A percentile compares a stretch with the other conserved stretches of the same genome.
Evolutionary conservation across 108 stramenopile species (phyloP).

Genomic region (Epithemia pelagica): DNA sequence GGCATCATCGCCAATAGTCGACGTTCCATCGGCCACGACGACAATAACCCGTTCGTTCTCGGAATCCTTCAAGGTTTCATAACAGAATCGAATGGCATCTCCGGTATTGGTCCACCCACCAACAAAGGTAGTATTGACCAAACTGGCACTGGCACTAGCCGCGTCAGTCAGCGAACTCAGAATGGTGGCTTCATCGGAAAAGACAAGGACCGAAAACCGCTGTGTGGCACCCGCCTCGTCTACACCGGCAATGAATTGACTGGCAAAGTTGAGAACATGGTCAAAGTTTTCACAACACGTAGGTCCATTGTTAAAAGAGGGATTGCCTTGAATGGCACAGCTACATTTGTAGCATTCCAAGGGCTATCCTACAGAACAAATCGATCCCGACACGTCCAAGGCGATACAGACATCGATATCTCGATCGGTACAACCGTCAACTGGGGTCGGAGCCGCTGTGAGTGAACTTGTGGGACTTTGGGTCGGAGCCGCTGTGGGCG

Average conservation of each 20-base stretch:
- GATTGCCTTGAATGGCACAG: background rate
- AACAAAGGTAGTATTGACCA: background rate
- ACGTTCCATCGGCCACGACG: background rate
- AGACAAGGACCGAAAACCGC: background rate
- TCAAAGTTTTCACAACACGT: background rate
- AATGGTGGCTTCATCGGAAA: background rate
- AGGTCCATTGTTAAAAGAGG: background rate
- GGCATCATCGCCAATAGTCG: background rate
- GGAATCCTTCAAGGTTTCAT: background rate
- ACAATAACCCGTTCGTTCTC: background rate
- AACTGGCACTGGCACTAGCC: background rate
- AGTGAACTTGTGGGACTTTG: background rate
- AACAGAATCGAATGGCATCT: background rate
- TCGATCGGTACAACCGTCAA: background rate
- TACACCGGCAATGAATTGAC: background rate
- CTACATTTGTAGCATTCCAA: background rate
- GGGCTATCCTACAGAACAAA: too few relatives aligned
- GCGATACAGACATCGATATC: background rate
- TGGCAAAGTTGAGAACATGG: background rate
- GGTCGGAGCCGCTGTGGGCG: background rate
- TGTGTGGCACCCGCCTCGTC: background rate
- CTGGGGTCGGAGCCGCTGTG: background rate
- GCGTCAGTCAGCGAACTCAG: background rate
- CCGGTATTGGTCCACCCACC: background rate
- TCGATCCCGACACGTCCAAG: background rate